A percentile compares a stretch with the other conserved stretches of the same genome.
Conservation (phyloP, 768 basidiomycete species). For the Phlebiopsis gigantea region DNA sequence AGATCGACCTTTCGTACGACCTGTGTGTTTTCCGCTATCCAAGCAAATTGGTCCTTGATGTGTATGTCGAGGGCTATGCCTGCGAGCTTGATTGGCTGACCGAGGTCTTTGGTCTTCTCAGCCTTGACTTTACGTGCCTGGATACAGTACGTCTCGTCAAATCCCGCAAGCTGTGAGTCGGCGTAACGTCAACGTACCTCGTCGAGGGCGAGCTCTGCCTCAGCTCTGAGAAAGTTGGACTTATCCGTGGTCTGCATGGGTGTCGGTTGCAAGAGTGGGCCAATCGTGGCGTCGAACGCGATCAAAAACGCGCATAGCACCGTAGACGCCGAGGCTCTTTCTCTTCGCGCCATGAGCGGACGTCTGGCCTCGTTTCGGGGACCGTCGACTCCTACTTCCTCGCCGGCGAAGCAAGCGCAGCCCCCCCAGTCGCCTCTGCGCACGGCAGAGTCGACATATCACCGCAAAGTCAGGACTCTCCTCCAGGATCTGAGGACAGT, state of each 20-base stretch:
- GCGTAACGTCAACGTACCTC: conserved; percentile 38
- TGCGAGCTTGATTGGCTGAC: conserved; percentile 70
- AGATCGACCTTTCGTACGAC: conserved; percentile 70
- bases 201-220: conserved; percentile 61
- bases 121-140: conserved; percentile 74
- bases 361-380: conserved; percentile 76
- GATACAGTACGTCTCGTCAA: conserved; percentile 14
- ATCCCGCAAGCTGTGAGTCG: conserved; percentile 4
- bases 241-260: conserved; percentile 21
- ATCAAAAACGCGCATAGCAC: not conserved
- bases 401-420: conserved; percentile 48
- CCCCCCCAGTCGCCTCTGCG: conserved; percentile 41
- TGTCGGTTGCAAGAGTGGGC: not conserved
- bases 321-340: conserved; percentile 1
- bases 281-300: not conserved
- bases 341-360: conserved; percentile 33
- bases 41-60: conserved; percentile 61
- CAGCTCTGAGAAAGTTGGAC: conserved; percentile 62
- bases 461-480: conserved; percentile 66
- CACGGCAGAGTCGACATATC: conserved; percentile 65
- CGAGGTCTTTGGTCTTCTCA: conserved; percentile 62
- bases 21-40: conserved; percentile 86
- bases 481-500: conserved; percentile 63
- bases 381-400: conserved; percentile 69
- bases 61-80: conserved; percentile 73